phyloP scores from a whole-genome alignment of 2,329 filamentous ascomycete genomes.

The Geoglossum cookeanum region DNA sequence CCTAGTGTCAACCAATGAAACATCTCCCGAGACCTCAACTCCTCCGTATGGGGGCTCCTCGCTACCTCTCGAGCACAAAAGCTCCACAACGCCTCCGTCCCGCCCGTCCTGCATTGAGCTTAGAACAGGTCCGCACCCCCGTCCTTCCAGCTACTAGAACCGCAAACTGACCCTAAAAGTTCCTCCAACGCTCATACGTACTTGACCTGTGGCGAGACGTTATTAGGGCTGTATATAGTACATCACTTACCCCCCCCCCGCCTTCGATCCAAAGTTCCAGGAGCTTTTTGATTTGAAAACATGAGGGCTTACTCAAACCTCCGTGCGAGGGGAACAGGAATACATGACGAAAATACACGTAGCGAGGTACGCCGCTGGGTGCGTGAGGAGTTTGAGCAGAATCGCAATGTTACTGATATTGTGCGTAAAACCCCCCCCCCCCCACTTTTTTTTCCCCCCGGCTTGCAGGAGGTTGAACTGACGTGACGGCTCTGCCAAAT shows the following conservation, averaged over 20 bases:
- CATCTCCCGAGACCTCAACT: background rate
- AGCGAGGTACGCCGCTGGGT: constrained; percentile 29
- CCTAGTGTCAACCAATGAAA: background rate
- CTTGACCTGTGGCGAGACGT: constrained; percentile 29
- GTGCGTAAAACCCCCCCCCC: constrained; percentile 14
- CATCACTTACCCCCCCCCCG: background rate
- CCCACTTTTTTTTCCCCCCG: background rate
- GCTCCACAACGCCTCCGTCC: background rate
- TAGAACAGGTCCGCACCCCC: background rate
- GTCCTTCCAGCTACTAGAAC: too few species aligned
- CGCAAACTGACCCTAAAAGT: constrained; percentile 15
- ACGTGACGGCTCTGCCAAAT: background rate
- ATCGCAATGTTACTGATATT: constrained; percentile 26
- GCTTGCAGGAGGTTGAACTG: background rate
- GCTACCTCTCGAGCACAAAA: background rate
- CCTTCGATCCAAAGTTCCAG: background rate
- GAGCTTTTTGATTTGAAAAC: background rate
- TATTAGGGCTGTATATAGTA: constrained; percentile 15
- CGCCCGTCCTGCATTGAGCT: background rate
- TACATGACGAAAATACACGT: constrained; percentile 18
- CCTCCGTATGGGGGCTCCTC: background rate
- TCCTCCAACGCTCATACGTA: constrained; percentile 28
- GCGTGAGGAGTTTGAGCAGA: constrained; percentile 28
- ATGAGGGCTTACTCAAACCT: background rate
- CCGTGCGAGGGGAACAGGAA: constrained; percentile 11